Evolutionary conservation across 2,329 filamentous ascomycete genomes (phyloP).

Genomic region (Fusarium subtropicale): DNA sequence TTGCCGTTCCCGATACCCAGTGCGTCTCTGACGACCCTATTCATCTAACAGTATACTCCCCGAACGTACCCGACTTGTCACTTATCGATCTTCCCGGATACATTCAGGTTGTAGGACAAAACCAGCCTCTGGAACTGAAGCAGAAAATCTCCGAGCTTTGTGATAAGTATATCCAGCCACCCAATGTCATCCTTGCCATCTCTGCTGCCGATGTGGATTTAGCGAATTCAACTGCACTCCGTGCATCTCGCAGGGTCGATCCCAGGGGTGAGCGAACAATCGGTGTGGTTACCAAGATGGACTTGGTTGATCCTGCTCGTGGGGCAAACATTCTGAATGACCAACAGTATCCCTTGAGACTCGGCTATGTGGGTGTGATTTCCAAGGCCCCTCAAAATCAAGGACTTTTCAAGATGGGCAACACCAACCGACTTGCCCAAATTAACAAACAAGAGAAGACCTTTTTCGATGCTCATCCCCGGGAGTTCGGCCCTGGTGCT

Average conservation of each 20-base stretch:
- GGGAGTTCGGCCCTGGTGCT: conserved; percentile 79
- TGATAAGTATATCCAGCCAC: conserved; percentile 96
- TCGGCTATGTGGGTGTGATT: conserved; percentile 96
- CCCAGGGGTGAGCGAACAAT: conserved; percentile 96
- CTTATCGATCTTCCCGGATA: conserved; percentile 97
- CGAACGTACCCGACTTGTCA: conserved; percentile 93
- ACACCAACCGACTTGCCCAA: conserved; percentile 79
- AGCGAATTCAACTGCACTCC: conserved; percentile 92
- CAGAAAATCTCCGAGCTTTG: conserved; percentile 96
- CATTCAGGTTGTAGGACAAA: conserved; percentile 92
- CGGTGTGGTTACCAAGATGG: conserved; percentile 99
- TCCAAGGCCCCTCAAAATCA: conserved; percentile 78
- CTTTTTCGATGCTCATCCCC: conserved; percentile 86
- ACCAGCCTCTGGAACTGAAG: conserved; percentile 91
- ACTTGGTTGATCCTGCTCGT: conserved; percentile 86
- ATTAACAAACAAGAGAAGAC: conserved; percentile 90
- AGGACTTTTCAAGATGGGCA: conserved; percentile 85
- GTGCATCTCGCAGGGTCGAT: conserved; percentile 91
- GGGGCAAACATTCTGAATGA: conserved; percentile 85
- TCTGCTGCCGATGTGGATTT: conserved; percentile 97
- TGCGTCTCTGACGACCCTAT: conserved; percentile 98
- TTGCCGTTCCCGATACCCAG: conserved; percentile 88
- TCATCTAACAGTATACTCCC: conserved; percentile 93
- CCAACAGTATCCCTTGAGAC: conserved; percentile 91
- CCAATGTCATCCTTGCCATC: conserved; percentile 96